Percentiles rank a stretch among this genome's conserved stretches.
Conservation (phyloP, 345 rosid species). For the Jatropha curcas region DNA sequence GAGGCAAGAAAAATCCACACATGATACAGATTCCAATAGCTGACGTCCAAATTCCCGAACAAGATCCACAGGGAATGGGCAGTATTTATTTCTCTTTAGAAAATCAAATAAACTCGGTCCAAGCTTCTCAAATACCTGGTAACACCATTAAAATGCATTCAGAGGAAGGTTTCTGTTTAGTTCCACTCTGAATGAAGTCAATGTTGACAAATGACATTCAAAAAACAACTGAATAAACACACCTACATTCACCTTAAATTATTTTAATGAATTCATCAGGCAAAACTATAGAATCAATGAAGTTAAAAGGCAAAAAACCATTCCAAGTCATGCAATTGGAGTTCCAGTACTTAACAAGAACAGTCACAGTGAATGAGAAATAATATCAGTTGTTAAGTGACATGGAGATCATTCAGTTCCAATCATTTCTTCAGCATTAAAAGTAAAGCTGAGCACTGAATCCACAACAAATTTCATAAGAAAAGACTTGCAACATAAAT, state of each 20-base stretch:
- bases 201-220: constrained; percentile 19
- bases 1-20: constrained; percentile 25
- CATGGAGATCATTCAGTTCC: not conserved
- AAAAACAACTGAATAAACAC: constrained; percentile 16
- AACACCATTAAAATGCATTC: constrained; percentile 53
- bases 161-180: constrained; percentile 56
- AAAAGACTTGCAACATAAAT: not conserved
- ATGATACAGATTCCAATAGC: constrained; percentile 39
- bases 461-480: constrained; percentile 3
- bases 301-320: not conserved
- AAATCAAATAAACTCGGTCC: constrained; percentile 35
- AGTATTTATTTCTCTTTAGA: constrained; percentile 36
- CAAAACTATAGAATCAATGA: constrained; percentile 1
- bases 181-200: constrained; percentile 36
- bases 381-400: not conserved
- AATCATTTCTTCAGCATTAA: not conserved
- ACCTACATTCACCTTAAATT: constrained; percentile 1
- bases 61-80: constrained; percentile 37
- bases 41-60: constrained; percentile 37
- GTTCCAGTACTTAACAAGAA: constrained; percentile 8
- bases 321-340: not conserved
- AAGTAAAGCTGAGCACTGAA: not conserved
- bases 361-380: constrained; percentile 20
- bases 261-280: constrained; percentile 2
- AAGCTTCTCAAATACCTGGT: constrained; percentile 38